A percentile compares a stretch with the other conserved stretches of the same genome.
phyloP scores from a whole-genome alignment of 441 rosid genomes.

The Eruca vesicaria region DNA sequence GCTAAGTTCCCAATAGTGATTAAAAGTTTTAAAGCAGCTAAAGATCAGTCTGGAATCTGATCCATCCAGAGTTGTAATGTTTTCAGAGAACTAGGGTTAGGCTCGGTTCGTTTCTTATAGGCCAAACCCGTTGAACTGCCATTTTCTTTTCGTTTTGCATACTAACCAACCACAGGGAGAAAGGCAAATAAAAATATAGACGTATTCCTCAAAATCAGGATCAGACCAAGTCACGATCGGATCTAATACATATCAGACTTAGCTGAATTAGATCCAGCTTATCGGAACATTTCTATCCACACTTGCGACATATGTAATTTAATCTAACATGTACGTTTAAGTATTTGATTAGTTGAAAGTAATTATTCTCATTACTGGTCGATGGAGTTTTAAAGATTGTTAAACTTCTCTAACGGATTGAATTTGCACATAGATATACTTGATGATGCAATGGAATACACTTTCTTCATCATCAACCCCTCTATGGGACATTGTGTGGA shows the following conservation, averaged over 20 bases:
- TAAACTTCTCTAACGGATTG: not conserved
- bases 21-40: not conserved
- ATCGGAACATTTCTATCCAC: not conserved
- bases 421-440: not conserved
- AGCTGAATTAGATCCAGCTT: not conserved
- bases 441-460: not conserved
- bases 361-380: not conserved
- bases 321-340: not conserved
- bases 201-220: not conserved
- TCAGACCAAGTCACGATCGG: not conserved
- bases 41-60: not conserved
- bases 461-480: not conserved
- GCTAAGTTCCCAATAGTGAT: not conserved
- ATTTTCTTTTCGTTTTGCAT: not conserved
- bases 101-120: not conserved
- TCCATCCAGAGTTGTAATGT: not conserved
- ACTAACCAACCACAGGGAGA: not conserved
- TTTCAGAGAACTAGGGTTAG: not conserved
- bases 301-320: not conserved
- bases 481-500: not conserved
- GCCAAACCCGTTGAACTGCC: not conserved
- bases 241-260: not conserved
- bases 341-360: not conserved
- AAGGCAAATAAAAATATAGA: not conserved
- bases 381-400: not conserved